These are phyloP conservation scores for Botryotinia calthae DNA, from an alignment of 2,329 filamentous ascomycete genomes.

Conservation along the genomic window DNA sequence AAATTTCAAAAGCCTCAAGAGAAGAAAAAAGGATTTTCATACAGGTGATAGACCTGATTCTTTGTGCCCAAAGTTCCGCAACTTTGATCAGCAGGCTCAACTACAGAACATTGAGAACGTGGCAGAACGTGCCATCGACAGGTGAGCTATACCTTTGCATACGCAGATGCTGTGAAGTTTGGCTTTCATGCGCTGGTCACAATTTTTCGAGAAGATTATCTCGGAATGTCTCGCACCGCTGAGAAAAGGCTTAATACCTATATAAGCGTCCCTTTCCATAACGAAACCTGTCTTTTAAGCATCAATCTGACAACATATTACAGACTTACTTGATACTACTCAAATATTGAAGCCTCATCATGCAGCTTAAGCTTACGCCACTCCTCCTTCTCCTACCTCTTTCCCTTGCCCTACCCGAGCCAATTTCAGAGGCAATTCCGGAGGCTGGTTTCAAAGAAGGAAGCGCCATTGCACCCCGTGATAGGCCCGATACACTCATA, in stretches of 20 bases:
- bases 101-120: background rate
- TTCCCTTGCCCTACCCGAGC: background rate
- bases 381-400: conserved; percentile 6
- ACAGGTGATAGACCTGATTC: background rate
- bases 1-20: background rate
- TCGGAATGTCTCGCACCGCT: background rate
- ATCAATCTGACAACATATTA: background rate
- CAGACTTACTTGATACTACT: background rate
- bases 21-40: background rate
- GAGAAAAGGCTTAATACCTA: background rate
- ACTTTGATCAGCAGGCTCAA: background rate
- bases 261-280: background rate
- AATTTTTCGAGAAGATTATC: background rate
- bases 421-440: background rate
- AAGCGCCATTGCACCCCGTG: background rate
- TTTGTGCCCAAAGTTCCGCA: background rate
- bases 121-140: background rate
- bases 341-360: background rate
- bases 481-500: conserved; percentile 10
- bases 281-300: background rate
- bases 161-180: background rate
- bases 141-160: background rate
- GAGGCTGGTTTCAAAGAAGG: conserved; percentile 8
- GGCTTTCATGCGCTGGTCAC: background rate
- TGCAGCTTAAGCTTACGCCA: conserved; percentile 9